phyloP scores from a whole-genome alignment of 2,329 filamentous ascomycete species.

The Claviceps lovelessii region DNA sequence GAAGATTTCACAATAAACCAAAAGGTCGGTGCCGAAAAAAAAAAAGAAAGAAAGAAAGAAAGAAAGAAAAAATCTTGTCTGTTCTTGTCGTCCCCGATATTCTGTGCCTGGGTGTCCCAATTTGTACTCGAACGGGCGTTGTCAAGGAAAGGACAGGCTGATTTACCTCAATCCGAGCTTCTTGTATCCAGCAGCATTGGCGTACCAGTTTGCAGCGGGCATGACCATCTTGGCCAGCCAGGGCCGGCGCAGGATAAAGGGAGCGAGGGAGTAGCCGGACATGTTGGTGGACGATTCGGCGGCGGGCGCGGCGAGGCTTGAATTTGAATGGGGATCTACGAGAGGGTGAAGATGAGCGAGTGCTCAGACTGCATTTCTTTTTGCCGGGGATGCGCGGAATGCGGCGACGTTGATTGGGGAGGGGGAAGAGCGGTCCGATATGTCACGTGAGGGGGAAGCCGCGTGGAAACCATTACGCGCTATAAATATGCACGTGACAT shows the following conservation, averaged over 20 bases:
- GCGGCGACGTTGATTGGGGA: conserved; percentile 17
- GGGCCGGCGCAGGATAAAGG: conserved; percentile 67
- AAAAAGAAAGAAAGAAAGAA: too few relatives aligned
- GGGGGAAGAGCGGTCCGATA: conserved; percentile 12
- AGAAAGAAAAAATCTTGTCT: too few relatives aligned
- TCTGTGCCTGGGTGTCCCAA: not conserved
- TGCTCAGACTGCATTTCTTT: conserved; percentile 6
- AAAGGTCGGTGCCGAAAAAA: too few relatives aligned
- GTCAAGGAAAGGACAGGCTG: not conserved
- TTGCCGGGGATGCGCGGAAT: conserved; percentile 20
- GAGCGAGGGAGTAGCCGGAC: conserved; percentile 61
- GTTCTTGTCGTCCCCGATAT: too few relatives aligned
- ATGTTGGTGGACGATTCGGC: conserved; percentile 22
- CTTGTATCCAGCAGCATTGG: conserved; percentile 79
- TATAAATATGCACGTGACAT: not conserved
- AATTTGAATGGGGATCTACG: conserved; percentile 1
- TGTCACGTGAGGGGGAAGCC: conserved; percentile 16
- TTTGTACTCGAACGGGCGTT: not conserved
- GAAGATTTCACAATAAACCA: too few relatives aligned
- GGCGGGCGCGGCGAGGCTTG: conserved; percentile 5
- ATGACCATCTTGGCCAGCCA: conserved; percentile 65
- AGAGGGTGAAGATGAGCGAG: conserved; percentile 7
- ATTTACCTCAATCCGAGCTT: conserved; percentile 75
- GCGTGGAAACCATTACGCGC: not conserved
- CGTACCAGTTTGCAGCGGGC: conserved; percentile 81